phyloP scores from a whole-genome alignment of 305 asterid species.

The Fraxinus floribunda region DNA sequence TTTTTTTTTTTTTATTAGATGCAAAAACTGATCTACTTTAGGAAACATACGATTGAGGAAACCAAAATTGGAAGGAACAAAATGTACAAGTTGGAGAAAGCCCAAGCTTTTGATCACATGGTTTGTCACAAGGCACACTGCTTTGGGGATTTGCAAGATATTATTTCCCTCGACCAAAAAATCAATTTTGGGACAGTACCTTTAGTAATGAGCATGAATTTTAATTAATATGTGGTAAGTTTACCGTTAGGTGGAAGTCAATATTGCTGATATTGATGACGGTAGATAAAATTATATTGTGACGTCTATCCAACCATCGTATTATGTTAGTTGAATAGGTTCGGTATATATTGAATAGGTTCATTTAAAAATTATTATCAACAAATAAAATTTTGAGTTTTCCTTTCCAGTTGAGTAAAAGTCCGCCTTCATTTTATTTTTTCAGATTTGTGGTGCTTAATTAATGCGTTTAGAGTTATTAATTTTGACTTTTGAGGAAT shows the following conservation, averaged over 20 bases:
- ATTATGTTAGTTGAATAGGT: not conserved
- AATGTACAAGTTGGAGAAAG: not conserved
- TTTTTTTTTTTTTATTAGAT: not conserved
- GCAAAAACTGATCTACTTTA: not conserved
- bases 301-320: not conserved
- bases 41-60: not conserved
- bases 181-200: not conserved
- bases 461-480: too few species aligned
- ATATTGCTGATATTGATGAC: not conserved
- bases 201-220: not conserved
- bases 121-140: slow-evolving; percentile 18
- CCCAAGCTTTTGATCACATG: slow-evolving; percentile 6
- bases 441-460: too few species aligned
- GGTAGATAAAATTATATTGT: not conserved
- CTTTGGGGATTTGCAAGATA: slow-evolving; percentile 7
- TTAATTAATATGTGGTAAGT: not conserved
- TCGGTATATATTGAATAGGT: not conserved
- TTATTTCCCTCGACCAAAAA: not conserved
- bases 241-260: not conserved
- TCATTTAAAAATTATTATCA: too few species aligned
- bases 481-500: too few species aligned
- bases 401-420: too few species aligned
- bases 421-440: too few species aligned
- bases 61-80: not conserved
- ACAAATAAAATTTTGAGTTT: too few species aligned